Evolutionary conservation across 371 early-diverging fungal species (phyloP), one percentile per base, ranked within the genome.

Genomic region (Basidiobolus meristosporus): DNA sequence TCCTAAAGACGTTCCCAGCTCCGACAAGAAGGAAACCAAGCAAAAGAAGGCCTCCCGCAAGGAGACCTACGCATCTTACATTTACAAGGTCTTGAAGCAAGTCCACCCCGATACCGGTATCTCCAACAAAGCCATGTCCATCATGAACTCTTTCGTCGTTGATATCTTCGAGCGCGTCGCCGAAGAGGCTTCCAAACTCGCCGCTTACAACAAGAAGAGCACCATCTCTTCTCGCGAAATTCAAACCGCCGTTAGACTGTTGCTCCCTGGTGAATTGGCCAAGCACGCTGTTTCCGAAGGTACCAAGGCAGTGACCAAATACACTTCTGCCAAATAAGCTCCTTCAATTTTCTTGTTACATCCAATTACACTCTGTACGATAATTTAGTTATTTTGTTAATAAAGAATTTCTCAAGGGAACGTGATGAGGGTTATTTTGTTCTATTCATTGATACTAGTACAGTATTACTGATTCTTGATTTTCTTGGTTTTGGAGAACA

Each of bases 121-220:
- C 70, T 89, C 90, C 66, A 89, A 86, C 87, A 90, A 90, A 77
- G 91, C 90, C 72, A 93, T 93, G 95, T 80, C 82, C 45, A 91
- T 93, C 64, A 70, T 93, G 65, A 91, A 93, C 88, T 89, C 90
- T 38, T 93, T 93, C 57, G 91, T 93, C 58, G 82, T 85, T 68
- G 95, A 93, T 57, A 89, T 93, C 63, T 93, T 91, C 53, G 90
- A 89, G 62, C 85, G 90, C 48, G 86, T 90, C 43, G 82, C 79
- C 45, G 57, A 62, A 39, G 87, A 90, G 68, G 85, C 87, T 48
- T 83, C 84, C 70, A 85, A 84, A 69, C 73, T 86, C 19, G 86
- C 90, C 47, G 64, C 84, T 33, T 83, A 87, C 77, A 86, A 82
- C 82, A 89, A 89, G 79, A 70, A 77, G 38, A 80, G 85, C 41